Percentiles rank a stretch among this genome's conserved stretches.
Evolutionary conservation across 129 eudicot species (phyloP).

Genomic region (Logfia minima): DNA sequence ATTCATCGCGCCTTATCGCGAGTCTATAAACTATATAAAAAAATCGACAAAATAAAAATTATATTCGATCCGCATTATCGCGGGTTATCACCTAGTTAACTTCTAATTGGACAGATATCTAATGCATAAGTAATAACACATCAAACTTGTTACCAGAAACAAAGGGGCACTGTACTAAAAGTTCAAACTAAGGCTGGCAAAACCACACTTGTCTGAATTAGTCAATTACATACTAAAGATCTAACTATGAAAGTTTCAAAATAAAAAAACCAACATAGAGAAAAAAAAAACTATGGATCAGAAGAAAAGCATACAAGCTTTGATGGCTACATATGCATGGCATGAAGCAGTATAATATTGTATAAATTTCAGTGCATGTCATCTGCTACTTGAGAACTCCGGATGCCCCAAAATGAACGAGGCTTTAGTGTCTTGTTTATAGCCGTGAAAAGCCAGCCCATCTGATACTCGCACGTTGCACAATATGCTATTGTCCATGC

Average conservation of each 20-base stretch:
- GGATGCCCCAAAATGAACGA: constrained; percentile 77
- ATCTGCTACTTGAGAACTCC: constrained; percentile 75
- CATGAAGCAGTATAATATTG: constrained; percentile 8
- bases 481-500: constrained; percentile 95
- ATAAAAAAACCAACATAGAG: background rate
- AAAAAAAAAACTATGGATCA: background rate
- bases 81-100: too few species aligned
- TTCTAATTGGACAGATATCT: background rate
- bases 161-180: background rate
- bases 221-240: background rate
- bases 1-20: too few species aligned
- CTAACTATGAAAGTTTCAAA: constrained; percentile 15
- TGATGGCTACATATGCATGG: constrained; percentile 9
- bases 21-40: too few species aligned
- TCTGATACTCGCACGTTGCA: constrained; percentile 70
- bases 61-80: too few species aligned
- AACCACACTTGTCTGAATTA: background rate
- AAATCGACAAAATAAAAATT: too few species aligned
- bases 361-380: constrained; percentile 34
- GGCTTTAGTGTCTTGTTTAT: constrained; percentile 66
- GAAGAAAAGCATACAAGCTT: constrained; percentile 28
- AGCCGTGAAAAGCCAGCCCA: constrained; percentile 95
- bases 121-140: background rate
- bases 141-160: background rate
- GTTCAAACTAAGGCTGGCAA: background rate